Percentiles rank a stretch among this genome's conserved stretches.
Evolutionary conservation across 257 asterid species (phyloP).

Genomic region (Lavandula angustifolia): DNA sequence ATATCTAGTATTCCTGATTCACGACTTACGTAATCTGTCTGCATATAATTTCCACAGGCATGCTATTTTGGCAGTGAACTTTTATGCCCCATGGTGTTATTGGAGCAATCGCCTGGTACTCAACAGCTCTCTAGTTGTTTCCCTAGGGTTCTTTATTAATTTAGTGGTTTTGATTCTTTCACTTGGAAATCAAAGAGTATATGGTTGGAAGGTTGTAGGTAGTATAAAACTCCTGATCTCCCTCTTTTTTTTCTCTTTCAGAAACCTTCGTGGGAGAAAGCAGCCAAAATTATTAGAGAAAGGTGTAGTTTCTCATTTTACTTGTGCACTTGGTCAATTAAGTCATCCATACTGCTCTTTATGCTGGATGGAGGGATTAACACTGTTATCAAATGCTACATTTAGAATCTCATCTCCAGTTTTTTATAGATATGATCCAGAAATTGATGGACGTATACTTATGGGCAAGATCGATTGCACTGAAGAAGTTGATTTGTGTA

Average conservation of each 20-base stretch:
- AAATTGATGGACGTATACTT: conserved; percentile 81
- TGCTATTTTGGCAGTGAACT: conserved; percentile 81
- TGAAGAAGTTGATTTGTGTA: conserved; percentile 72
- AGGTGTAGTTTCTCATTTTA: conserved; percentile 51
- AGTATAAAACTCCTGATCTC: conserved; percentile 23
- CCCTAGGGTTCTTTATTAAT: conserved; percentile 14
- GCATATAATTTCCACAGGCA: conserved; percentile 49
- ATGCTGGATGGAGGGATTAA: conserved; percentile 28
- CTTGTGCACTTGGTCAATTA: conserved; percentile 21
- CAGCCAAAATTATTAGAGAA: conserved; percentile 79
- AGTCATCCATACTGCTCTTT: conserved; percentile 20
- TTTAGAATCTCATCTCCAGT: conserved; percentile 34
- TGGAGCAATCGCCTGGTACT: conserved; percentile 94
- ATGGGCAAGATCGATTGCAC: conserved; percentile 94
- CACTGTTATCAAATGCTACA: conserved; percentile 19
- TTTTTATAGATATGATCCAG: conserved; percentile 70
- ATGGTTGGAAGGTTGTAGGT: conserved; percentile 23
- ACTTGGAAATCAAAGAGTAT: conserved; percentile 14
- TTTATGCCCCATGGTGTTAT: conserved; percentile 95
- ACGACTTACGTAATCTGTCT: conserved; percentile 26
- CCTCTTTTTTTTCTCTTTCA: conserved; percentile 39
- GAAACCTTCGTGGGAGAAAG: conserved; percentile 99
- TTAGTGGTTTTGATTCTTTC: conserved; percentile 15
- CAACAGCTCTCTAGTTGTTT: conserved; percentile 22
- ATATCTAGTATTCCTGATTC: conserved; percentile 22